These are phyloP conservation scores for Beauveria rudraprayagi DNA, from an alignment of 2,329 filamentous ascomycete species.

Conservation along the genomic window DNA sequence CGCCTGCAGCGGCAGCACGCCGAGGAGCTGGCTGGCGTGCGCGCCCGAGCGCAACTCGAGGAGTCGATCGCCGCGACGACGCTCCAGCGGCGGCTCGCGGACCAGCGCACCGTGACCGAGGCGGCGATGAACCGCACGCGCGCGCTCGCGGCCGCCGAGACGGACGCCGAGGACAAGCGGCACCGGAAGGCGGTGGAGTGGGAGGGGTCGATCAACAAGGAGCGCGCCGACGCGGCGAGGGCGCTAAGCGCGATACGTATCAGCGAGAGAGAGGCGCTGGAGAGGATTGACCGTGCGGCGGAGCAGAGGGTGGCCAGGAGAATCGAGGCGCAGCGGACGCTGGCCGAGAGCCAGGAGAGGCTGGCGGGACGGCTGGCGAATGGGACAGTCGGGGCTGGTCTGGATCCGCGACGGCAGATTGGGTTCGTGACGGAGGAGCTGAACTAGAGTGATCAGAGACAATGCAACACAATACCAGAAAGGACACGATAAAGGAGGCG, in stretches of 20 bases:
- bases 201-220: slow-evolving; percentile 38
- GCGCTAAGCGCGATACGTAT: slow-evolving; percentile 41
- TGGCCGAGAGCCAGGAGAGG: slow-evolving; percentile 40
- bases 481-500: no score
- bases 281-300: slow-evolving; percentile 37
- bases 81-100: slow-evolving; percentile 30
- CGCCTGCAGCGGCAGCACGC: slow-evolving; percentile 37
- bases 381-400: slow-evolving; percentile 15
- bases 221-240: slow-evolving; percentile 39
- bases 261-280: slow-evolving; percentile 43
- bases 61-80: slow-evolving; percentile 29
- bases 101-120: slow-evolving; percentile 40
- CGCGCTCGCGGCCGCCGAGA: slow-evolving; percentile 38
- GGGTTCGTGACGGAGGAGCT: slow-evolving; percentile 51
- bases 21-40: slow-evolving; percentile 36
- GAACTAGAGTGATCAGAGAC: slow-evolving; percentile 23
- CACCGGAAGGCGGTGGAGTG: slow-evolving; percentile 40
- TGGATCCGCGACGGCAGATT: slow-evolving; percentile 38
- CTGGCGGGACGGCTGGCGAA: slow-evolving; percentile 38
- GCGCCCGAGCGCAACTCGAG: slow-evolving; percentile 38
- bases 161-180: slow-evolving; percentile 35
- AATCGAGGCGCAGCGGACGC: slow-evolving; percentile 42
- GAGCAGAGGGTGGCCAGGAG: slow-evolving; percentile 37
- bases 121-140: slow-evolving; percentile 36
- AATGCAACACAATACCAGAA: no score